A percentile compares a stretch with the other conserved stretches of the same genome.
Conservation (phyloP, 2,329 filamentous ascomycete genomes). For the Pestalotiopsis fici region DNA sequence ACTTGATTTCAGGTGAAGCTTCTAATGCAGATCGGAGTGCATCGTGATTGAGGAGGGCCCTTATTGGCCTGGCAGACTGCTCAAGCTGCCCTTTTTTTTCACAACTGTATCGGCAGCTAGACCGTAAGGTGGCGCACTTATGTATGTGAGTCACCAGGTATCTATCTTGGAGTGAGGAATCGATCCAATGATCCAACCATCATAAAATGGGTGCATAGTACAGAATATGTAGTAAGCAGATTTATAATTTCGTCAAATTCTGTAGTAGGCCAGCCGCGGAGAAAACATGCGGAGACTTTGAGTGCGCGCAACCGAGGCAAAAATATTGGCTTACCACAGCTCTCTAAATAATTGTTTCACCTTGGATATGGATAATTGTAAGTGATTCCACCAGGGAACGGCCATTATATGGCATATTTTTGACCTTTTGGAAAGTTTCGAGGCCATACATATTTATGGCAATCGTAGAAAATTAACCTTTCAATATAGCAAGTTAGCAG, state of each 20-base stretch:
- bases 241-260: neutral
- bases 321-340: neutral
- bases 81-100: neutral
- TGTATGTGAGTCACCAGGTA: neutral
- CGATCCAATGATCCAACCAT: neutral
- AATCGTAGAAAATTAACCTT: neutral
- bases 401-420: too few species aligned
- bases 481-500: too few species aligned
- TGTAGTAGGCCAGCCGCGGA: neutral
- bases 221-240: neutral
- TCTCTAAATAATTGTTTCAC: neutral
- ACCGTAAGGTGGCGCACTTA: neutral
- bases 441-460: too few species aligned
- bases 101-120: neutral
- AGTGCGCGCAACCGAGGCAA: neutral
- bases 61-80: neutral
- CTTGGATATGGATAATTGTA: neutral
- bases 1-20: constrained; percentile 8
- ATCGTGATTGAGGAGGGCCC: neutral
- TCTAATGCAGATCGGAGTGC: neutral
- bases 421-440: too few species aligned
- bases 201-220: neutral
- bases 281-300: neutral
- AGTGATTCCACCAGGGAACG: too few species aligned
- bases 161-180: neutral